A percentile compares a stretch with the other conserved stretches of the same genome.
These are phyloP conservation scores for Ophiobolus disseminans DNA, from an alignment of 2,329 filamentous ascomycete genomes.

Conservation along the genomic window DNA sequence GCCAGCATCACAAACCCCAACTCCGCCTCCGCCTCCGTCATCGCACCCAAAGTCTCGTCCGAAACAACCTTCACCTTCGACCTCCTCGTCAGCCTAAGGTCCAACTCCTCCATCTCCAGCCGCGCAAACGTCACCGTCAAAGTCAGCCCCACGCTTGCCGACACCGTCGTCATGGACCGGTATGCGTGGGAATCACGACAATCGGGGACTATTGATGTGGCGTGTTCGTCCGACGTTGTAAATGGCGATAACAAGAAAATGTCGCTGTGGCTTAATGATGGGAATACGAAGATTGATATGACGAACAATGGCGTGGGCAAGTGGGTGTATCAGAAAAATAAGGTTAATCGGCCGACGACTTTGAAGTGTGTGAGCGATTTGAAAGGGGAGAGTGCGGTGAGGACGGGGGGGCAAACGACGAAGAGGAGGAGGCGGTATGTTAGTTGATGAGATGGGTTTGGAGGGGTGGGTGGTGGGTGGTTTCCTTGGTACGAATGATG, in stretches of 20 bases:
- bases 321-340: conserved; percentile 35
- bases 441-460: too few species aligned
- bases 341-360: conserved; percentile 36
- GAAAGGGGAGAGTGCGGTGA: conserved; percentile 28
- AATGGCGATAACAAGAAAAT: conserved; percentile 41
- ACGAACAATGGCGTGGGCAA: conserved; percentile 31
- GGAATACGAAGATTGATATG: conserved; percentile 28
- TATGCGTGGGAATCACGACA: conserved; percentile 43
- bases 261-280: conserved; percentile 39
- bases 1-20: conserved; percentile 31
- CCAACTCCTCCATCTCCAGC: conserved; percentile 27
- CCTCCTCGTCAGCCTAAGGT: conserved; percentile 36
- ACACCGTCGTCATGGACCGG: conserved; percentile 41
- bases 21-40: conserved; percentile 29
- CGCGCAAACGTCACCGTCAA: conserved; percentile 39
- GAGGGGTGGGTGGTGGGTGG: too few species aligned
- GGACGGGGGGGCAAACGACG: conserved; percentile 27
- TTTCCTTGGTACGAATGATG: too few species aligned
- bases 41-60: conserved; percentile 28
- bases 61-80: conserved; percentile 37
- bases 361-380: conserved; percentile 37
- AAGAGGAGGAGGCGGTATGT: conserved; percentile 22
- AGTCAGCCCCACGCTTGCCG: conserved; percentile 29
- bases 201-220: conserved; percentile 40
- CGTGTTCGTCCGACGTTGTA: conserved; percentile 45